Base-by-base conservation (phyloP, 202 grass and related monocot genomes). In the Bolboschoenoplectus hybrid region DNA sequence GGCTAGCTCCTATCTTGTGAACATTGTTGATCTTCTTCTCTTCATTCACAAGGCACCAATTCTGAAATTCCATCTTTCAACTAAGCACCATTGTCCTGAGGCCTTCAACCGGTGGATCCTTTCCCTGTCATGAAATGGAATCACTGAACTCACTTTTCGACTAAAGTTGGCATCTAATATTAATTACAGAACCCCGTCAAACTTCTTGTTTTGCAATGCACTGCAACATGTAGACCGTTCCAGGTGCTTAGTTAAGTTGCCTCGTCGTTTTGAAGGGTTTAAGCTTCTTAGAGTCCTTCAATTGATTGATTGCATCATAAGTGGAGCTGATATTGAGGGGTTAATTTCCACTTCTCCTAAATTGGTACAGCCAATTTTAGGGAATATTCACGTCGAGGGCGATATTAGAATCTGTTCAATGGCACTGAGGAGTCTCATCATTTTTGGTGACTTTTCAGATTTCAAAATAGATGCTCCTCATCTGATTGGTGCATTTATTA, bases 241-340 rank as follows among this genome's bases (percentile, higher is more conserved):
- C 7, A 68, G n/a, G 7, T 84, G 81, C 17, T 10, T 2, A 5
- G 3, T 56, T 50, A 70, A 45, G 7, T 35, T 84, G 34, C 61
- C 81, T 84, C 20, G 6, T 32, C 3, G 19, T 20, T 84, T 84
- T n/a, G 14, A 53, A 70, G 61, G 81, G 13, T 84, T 84, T 84
- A 49, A 69, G 44, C 63, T 68, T 11, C 81, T 84, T 51, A 45
- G 12, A 4, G 36, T 40, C 12, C 13, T 84, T 12, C 9, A n/a
- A 69, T n/a, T 84, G 34, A 3, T 6, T 9, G 17, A 55, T 4
- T 67, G 61, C 39, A 5, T 2, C 12, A 16, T 84, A 47, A 45
- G 16, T 84, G 58, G 5, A 40, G 34, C 38, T 84, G 61, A 51
- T 71, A 3, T 69, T 3, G 81, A 84, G 5, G 9, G 45, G 45